Evolutionary conservation across 108 stramenopile species (phyloP), one percentile per base, ranked within the genome.

Genomic region (Nitzschia sp.): DNA sequence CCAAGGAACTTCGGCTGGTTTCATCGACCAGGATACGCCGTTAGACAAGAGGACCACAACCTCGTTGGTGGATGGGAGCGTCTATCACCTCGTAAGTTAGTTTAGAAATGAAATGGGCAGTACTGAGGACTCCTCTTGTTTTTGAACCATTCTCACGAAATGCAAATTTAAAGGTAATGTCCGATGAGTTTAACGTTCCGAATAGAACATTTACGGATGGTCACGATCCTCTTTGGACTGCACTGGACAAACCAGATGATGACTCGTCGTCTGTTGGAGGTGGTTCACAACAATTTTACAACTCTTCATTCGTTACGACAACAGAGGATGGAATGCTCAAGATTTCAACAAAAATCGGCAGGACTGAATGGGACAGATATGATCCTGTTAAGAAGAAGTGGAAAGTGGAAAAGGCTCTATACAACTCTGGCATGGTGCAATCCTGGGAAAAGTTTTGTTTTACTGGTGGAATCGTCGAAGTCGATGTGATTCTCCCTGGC

Each of bases 361-460:
- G 73, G 17, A 92, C 93, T 1, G 28, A 57, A 15, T 94, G 89
- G 89, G 75, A 61, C 23, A 73, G 80, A 66, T 85, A 76, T 64
- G 90, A 96, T 60, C 52, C 68, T 0, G 66, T 94, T 34, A 80
- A 92, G 25, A 87, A 90, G 59, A 60, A 75, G 28, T 94, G 66
- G 71, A 86, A 85, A 45, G 69, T 80, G 13, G 76, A 83, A 32
- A 63, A 66, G 57, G 87, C 81, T 30, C 69, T 90, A 47, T 95
- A 81, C 74, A 87, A 86, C 41, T 83, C 83, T 15, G 98, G 94
- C 0, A 97, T 97, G 96, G 55, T 98, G 9, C 96, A 96, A 57
- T 72, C 75, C 31, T 98, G 98, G 98, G 81, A 98, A 76, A 98
- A 98, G 76, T 97, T 98, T 72, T 98, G 98, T 69, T 98, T 97